phyloP scores from a whole-genome alignment of 1,139 yeast species.

The Pichia sp. region DNA sequence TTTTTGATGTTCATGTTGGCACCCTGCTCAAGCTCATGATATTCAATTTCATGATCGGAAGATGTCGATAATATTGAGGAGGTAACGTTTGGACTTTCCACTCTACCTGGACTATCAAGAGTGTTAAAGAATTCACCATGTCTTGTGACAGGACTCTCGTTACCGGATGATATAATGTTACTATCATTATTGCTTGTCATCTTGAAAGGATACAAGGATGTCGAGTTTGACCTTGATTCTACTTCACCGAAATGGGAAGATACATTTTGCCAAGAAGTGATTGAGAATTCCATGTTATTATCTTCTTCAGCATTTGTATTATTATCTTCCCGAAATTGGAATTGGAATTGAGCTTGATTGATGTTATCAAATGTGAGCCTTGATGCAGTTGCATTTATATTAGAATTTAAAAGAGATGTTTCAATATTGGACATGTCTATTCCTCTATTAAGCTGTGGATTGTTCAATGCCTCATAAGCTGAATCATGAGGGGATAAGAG shows the following conservation, averaged over 20 bases:
- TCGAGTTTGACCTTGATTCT: constrained; percentile 14
- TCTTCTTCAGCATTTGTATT: background rate
- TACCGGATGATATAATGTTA: constrained; percentile 11
- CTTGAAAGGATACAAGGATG: constrained; percentile 4
- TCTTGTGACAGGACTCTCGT: constrained; percentile 7
- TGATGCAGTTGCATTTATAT: background rate
- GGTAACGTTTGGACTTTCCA: constrained; percentile 20
- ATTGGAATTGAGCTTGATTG: constrained; percentile 4
- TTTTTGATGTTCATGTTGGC: no score
- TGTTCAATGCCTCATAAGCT: constrained; percentile 24
- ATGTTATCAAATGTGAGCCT: background rate
- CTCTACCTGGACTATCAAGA: constrained; percentile 4
- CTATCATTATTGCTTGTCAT: constrained; percentile 7
- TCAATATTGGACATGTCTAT: constrained; percentile 6
- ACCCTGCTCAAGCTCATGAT: no score
- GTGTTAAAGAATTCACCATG: background rate
- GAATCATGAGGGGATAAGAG: constrained; percentile 26
- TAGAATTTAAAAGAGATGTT: background rate
- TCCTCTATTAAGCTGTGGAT: constrained; percentile 25
- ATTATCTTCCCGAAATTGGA: constrained; percentile 2
- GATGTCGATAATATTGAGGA: constrained; percentile 27
- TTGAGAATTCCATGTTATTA: constrained; percentile 15
- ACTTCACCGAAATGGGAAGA: constrained; percentile 4
- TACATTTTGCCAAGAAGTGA: constrained; percentile 26
- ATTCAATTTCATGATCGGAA: constrained; percentile 23